These are phyloP conservation scores for Lizonia empirigonia DNA, from an alignment of 2,329 filamentous ascomycete genomes.

Conservation along the genomic window DNA sequence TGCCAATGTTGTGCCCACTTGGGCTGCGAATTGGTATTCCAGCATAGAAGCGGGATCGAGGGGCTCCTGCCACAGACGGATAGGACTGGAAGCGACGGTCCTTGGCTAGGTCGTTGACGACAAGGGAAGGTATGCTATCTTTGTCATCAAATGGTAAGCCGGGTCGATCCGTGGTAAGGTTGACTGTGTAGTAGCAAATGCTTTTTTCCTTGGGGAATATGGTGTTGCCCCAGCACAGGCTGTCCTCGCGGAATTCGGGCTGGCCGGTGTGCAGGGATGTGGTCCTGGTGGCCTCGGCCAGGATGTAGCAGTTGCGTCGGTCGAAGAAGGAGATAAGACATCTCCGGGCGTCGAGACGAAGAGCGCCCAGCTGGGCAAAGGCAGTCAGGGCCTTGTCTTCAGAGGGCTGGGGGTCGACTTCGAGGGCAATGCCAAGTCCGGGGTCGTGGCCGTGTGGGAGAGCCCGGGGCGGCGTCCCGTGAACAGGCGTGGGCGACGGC, in stretches of 20 bases:
- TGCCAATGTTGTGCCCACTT: conserved; percentile 63
- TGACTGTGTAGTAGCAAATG: conserved; percentile 44
- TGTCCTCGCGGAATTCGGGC: conserved; percentile 34
- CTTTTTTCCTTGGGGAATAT: conserved; percentile 42
- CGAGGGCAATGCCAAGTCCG: conserved; percentile 12
- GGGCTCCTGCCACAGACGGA: conserved; percentile 41
- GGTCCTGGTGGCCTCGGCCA: conserved; percentile 44
- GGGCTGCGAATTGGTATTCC: conserved; percentile 66
- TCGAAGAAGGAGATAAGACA: conserved; percentile 50
- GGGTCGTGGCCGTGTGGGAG: conserved; percentile 5
- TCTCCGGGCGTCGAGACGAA: conserved; percentile 44
- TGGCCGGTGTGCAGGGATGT: conserved; percentile 37
- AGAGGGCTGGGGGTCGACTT: conserved; percentile 19
- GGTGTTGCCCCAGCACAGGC: conserved; percentile 42
- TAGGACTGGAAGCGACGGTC: conserved; percentile 49
- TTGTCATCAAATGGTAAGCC: conserved; percentile 23
- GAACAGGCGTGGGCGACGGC: conserved; percentile 23
- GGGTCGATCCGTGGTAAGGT: conserved; percentile 28
- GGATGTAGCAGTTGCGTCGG: conserved; percentile 44
- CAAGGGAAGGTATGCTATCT: conserved; percentile 32
- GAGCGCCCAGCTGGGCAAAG: conserved; percentile 48
- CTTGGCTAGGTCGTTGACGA: conserved; percentile 41
- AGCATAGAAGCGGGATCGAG: conserved; percentile 57
- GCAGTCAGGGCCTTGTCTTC: conserved; percentile 46
- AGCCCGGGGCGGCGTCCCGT: conserved; percentile 16